Percentiles rank a stretch among this genome's conserved stretches.
Conservation (phyloP, 2,329 filamentous ascomycete genomes). For the Amauroascus niger region DNA sequence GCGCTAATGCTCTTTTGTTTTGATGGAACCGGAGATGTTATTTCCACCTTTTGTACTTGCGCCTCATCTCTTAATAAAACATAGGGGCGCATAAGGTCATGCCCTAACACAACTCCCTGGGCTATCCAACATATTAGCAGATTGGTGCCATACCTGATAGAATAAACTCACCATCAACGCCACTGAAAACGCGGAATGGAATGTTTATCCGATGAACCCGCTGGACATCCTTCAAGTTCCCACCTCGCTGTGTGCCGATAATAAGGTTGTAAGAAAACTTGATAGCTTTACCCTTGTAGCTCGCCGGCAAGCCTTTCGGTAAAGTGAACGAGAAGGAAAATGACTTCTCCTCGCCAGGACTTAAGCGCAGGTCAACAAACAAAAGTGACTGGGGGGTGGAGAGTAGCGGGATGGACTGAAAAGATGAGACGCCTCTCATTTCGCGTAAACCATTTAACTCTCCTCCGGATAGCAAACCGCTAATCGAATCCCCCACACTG, state of each 20-base stretch:
- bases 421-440: slow-evolving; percentile 79
- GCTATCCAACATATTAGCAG: slow-evolving; percentile 26
- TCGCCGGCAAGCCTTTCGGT: slow-evolving; percentile 81
- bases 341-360: slow-evolving; percentile 76
- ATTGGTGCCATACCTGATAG: not conserved
- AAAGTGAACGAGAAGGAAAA: slow-evolving; percentile 81
- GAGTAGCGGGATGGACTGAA: slow-evolving; percentile 80
- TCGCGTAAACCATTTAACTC: slow-evolving; percentile 91
- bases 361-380: slow-evolving; percentile 83
- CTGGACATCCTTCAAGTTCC: slow-evolving; percentile 64
- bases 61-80: slow-evolving; percentile 80
- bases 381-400: slow-evolving; percentile 91
- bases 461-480: slow-evolving; percentile 72
- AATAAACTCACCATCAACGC: slow-evolving; percentile 60
- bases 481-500: slow-evolving; percentile 75
- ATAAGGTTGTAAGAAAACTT: slow-evolving; percentile 88
- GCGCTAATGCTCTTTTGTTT: slow-evolving; percentile 35
- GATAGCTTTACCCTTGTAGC: slow-evolving; percentile 81
- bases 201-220: slow-evolving; percentile 81
- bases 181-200: slow-evolving; percentile 85
- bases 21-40: slow-evolving; percentile 26
- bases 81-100: slow-evolving; percentile 91
- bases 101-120: slow-evolving; percentile 77
- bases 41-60: slow-evolving; percentile 47
- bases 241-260: slow-evolving; percentile 81